These are phyloP conservation scores for Pseudevernia furfuracea DNA, from an alignment of 495 filamentous ascomycete species.

Conservation along the genomic window DNA sequence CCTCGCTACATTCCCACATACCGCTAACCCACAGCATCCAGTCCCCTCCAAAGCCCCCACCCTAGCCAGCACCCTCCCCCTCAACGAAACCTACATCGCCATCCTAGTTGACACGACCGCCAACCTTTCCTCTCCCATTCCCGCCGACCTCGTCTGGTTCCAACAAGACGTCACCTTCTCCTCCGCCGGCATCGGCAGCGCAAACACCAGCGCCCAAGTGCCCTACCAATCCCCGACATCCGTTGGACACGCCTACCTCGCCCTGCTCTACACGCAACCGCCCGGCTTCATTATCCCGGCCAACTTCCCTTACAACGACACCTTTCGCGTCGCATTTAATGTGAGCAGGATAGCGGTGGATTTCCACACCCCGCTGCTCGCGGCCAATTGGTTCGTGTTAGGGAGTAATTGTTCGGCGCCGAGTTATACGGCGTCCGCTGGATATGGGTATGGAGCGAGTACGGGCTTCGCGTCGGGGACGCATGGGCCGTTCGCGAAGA, in stretches of 20 bases:
- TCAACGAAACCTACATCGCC: constrained; percentile 17
- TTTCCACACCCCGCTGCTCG: constrained; percentile 13
- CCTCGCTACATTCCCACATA: background rate
- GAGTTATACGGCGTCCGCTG: background rate
- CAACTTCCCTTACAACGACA: constrained; percentile 20
- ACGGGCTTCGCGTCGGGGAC: background rate
- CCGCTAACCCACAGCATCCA: constrained; percentile 1
- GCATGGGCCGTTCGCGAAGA: background rate
- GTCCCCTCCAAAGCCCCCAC: constrained; percentile 3
- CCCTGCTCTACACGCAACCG: constrained; percentile 14
- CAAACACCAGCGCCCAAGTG: constrained; percentile 5
- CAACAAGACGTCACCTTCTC: constrained; percentile 19
- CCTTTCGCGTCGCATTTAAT: constrained; percentile 19
- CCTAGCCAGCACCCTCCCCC: constrained; percentile 1
- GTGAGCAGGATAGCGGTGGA: constrained; percentile 10
- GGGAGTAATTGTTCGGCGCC: constrained; percentile 8
- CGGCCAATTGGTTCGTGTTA: constrained; percentile 26
- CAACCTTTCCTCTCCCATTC: constrained; percentile 9
- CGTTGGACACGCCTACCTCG: constrained; percentile 18
- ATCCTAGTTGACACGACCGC: constrained; percentile 13
- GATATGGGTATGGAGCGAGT: background rate
- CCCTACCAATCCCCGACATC: constrained; percentile 14
- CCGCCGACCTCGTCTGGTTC: constrained; percentile 16
- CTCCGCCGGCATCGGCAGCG: background rate
- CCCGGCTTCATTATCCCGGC: constrained; percentile 14